Evolutionary conservation across 306 rosid species (phyloP).

Genomic region (Corylus avellana): DNA sequence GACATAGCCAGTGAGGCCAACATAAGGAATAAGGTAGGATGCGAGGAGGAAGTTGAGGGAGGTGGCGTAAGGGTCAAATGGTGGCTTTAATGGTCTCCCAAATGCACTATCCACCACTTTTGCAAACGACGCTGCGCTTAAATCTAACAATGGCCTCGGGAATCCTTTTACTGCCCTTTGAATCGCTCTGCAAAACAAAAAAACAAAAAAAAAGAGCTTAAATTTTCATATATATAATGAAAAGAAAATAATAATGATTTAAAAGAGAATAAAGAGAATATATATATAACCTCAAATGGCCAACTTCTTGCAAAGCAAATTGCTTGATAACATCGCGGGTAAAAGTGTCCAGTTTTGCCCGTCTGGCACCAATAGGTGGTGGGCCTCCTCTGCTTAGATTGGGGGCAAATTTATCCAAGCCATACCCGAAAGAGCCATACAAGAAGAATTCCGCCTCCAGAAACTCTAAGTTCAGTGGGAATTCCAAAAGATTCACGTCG

Average conservation of each 20-base stretch:
- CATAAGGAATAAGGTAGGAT: slow-evolving; percentile 69
- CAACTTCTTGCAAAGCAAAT: slow-evolving; percentile 70
- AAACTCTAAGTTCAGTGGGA: slow-evolving; percentile 67
- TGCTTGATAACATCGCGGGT: slow-evolving; percentile 45
- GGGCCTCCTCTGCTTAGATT: slow-evolving; percentile 53
- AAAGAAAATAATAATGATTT: neutral
- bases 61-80: slow-evolving; percentile 71
- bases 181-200: slow-evolving; percentile 54
- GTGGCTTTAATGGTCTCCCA: slow-evolving; percentile 49
- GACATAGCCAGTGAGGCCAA: slow-evolving; percentile 88
- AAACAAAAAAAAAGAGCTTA: too few species aligned
- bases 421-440: slow-evolving; percentile 54
- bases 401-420: slow-evolving; percentile 57
- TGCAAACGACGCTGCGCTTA: slow-evolving; percentile 55
- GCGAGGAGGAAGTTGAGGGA: slow-evolving; percentile 66
- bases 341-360: slow-evolving; percentile 36
- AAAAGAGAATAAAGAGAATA: neutral
- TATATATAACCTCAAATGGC: slow-evolving; percentile 59
- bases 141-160: slow-evolving; percentile 73
- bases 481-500: slow-evolving; percentile 51
- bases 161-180: slow-evolving; percentile 52
- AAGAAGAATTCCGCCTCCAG: slow-evolving; percentile 75
- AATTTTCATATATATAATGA: too few species aligned
- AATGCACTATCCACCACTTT: slow-evolving; percentile 50
- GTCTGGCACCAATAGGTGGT: slow-evolving; percentile 55